phyloP scores from a whole-genome alignment of 495 filamentous ascomycete species.

The Penicillium diatomitis region DNA sequence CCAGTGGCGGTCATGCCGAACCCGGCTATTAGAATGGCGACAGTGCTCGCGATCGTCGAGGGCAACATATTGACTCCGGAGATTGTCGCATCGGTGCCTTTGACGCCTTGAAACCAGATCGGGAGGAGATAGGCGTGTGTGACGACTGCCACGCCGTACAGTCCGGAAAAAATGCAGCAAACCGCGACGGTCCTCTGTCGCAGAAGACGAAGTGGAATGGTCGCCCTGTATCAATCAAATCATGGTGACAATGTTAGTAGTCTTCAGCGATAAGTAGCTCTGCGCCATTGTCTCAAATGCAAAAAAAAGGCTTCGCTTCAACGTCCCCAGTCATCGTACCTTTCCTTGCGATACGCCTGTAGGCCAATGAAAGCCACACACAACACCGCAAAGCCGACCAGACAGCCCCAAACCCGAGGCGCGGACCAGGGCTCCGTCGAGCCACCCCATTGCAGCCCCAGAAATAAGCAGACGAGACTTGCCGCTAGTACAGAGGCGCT shows the following conservation, averaged over 20 bases:
- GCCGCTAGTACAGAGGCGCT: neutral
- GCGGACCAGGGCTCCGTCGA: constrained; percentile 3
- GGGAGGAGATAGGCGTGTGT: constrained; percentile 5
- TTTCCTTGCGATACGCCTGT: constrained; percentile 1
- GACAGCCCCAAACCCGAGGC: constrained; percentile 2
- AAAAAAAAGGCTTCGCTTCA: too few relatives aligned
- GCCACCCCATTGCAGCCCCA: constrained; percentile 4
- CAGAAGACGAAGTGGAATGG: neutral
- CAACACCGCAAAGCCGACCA: constrained; percentile 1
- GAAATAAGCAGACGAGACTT: neutral
- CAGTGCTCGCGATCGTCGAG: constrained; percentile 21
- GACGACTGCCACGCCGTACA: neutral
- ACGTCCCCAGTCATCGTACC: neutral
- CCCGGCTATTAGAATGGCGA: neutral
- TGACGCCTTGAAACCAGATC: constrained; percentile 19
- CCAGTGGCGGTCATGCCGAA: constrained; percentile 2
- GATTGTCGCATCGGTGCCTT: constrained; percentile 7
- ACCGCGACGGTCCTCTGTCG: neutral
- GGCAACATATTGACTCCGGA: constrained; percentile 20
- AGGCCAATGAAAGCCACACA: neutral
- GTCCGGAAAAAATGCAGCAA: neutral
- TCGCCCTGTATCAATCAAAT: neutral
- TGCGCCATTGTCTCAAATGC: too few relatives aligned
- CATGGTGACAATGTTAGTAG: too few relatives aligned
- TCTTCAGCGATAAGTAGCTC: too few relatives aligned